A percentile compares a stretch with the other conserved stretches of the same genome.
phyloP scores from a whole-genome alignment of 768 basidiomycete species.

The Solioccasus polychromus region DNA sequence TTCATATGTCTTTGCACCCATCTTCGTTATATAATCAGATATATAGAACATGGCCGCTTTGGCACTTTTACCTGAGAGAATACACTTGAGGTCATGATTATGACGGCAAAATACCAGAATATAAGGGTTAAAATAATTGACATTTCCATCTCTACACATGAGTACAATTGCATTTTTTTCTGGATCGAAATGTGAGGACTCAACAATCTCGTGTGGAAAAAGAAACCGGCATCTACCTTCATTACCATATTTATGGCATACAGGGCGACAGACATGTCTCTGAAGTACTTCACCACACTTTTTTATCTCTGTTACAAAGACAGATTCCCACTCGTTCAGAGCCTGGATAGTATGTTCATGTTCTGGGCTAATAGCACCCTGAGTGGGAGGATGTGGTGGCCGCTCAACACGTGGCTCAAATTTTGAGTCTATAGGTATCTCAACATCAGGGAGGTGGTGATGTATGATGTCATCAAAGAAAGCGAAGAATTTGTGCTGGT shows the following conservation, averaged over 20 bases:
- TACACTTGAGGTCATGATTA: slow-evolving; percentile 36
- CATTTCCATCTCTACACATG: slow-evolving; percentile 22
- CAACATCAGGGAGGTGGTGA: slow-evolving; percentile 29
- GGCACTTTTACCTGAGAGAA: slow-evolving; percentile 32
- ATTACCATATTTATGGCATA: slow-evolving; percentile 34
- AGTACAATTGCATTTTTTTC: slow-evolving; percentile 29
- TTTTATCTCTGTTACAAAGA: slow-evolving; percentile 12
- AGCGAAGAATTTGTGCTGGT: slow-evolving; percentile 18
- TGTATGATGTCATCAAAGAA: slow-evolving; percentile 34
- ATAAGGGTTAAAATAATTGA: slow-evolving; percentile 34
- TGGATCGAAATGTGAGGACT: slow-evolving; percentile 27
- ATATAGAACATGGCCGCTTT: slow-evolving; percentile 39
- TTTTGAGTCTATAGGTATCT: slow-evolving; percentile 8
- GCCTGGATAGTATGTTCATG: no score
- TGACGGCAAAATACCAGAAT: slow-evolving; percentile 34
- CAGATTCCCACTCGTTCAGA: neutral
- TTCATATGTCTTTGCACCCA: slow-evolving; percentile 25
- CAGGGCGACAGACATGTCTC: slow-evolving; percentile 14
- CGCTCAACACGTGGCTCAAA: neutral
- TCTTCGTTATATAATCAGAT: slow-evolving; percentile 36
- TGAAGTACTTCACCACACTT: slow-evolving; percentile 22
- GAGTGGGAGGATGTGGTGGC: neutral
- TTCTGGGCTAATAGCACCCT: no score
- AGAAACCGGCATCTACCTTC: slow-evolving; percentile 26
- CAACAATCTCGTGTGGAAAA: slow-evolving; percentile 34